Evolutionary conservation across 1,284 basidiomycete species (phyloP), one percentile per base, ranked within the genome.

Genomic region (Marasmius sp.): DNA sequence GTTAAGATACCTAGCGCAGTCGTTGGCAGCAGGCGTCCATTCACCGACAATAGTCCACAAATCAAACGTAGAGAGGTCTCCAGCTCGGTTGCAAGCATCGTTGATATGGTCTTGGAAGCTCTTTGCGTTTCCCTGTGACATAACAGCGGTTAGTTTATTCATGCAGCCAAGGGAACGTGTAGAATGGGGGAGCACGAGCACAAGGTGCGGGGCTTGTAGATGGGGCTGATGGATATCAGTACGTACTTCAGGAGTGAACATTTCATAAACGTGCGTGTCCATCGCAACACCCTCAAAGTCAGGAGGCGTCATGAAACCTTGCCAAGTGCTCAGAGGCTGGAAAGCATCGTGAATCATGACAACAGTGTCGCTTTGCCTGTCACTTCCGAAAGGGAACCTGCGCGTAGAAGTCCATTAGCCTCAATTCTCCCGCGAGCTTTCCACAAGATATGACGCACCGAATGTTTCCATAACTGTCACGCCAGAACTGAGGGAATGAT

Each of bases 261-360:
- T 85, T 70, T 93, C 91, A 74, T 95, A 92, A 60, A 88, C 84
- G 69, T 92, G 91, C 37, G 86, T 93, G 75, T 97, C 95, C 76
- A 97, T 84, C 33, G 89, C 84, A 27, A 96, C 94, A 38, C 86
- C 87, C 64, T 81, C 80, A 74, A 67, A 87, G 16, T 75, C 61
- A 0, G 87, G 85, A 36, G 79, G 68, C 0, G 81, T 80, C 81
- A 91, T 82, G 71, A 89, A 92, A 50, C 86, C 85, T 57, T 79
- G 75, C 91, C 92, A 97, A 68, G 84, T 90, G 61, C 81, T 84
- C 37, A 94, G 77, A 47, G 85, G 79, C 73, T 94, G 88, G 84
- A 97, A 94, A 2, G 91, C 94, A 71, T 97, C 96, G 70, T 93
- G 88, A 58, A 97, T 84, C 62, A 94, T 79, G 20, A 89, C 83